Evolutionary conservation across 1,284 basidiomycete genomes (phyloP), one percentile per base, ranked within the genome.

Genomic region (Ustilago lituana): DNA sequence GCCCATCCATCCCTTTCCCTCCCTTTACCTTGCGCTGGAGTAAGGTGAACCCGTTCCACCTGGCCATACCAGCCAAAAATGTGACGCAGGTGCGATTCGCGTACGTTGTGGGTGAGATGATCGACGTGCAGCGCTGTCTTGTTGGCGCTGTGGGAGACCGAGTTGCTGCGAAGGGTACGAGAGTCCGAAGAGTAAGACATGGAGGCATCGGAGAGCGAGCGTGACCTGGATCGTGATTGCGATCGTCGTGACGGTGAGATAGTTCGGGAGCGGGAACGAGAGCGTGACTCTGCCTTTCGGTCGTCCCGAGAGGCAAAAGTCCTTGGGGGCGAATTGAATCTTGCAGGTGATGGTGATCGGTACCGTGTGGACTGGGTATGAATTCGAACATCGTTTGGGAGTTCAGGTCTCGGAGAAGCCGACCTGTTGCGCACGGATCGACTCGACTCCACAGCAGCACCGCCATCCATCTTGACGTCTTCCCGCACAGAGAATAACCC

Each of bases 1-100:
- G 29, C 63, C 52, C 2, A 40, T 20, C 29, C 55, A 27, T 27
- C 39, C 22, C n/a, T 22, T 20, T 35, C 22, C 22, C 22, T 19
- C 5, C 43, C 45, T 24, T 39, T 12, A 24, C 17, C 15, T 11
- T 0, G n/a, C 10, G 7, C 24, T n/a, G 40, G 43, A 8, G 17
- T 27, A 27, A 64, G 29, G 38, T 63, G 33, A 19, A 60, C 47
- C 4, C 39, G 33, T 12, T 45, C 8, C 6, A 73, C 51, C 0
- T n/a, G 17, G 3, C 75, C 75, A 32, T 77, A 77, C 50, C 56
- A 64, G 6, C 44, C 48, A 26, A 77, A 75, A 23, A 77, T 75
- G 12, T 73, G 56, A 4, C 26, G 33, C 1, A 77, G 57, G 26
- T 77, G 75, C 17, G 56, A 48, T 47, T 67, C 64, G 9, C 47